Base-by-base conservation (phyloP, 2,329 filamentous ascomycete species). In the Claviceps spartinae region DNA sequence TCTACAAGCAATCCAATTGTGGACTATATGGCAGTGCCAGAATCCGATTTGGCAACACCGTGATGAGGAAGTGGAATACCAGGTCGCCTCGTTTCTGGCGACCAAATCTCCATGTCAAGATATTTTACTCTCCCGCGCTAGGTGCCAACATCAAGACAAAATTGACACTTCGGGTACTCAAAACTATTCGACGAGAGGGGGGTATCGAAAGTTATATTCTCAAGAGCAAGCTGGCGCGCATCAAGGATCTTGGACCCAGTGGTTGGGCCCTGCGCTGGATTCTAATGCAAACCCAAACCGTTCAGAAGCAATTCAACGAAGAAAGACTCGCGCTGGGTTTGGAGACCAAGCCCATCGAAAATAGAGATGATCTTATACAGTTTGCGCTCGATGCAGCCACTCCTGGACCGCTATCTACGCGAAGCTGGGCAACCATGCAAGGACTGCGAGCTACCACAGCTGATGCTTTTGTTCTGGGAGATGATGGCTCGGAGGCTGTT, bases 201-300 rank as follows among this genome's bases (percentile, higher is more conserved):
- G 89, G 93, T 7, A 75, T 98, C 57, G 93, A 98, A 67, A 82
- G 89, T 62, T 98, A 98, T 70, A 74, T 98, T 46, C 74, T 95
- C 43, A 89, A 88, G 59, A 78, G 82, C 65, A 93, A 88, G 70
- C 73, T 84, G 16, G 77, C 75, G 42, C 79, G 93, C 57, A 77
- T 97, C 63, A 86, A 83, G 72, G 88, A 95, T 68, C 74, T 98
- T 53, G 93, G 93, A 5, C 82, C 91, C 50, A 85, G 85, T 58
- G 93, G 93, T 6, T 98, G 93, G 93, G 81, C 83, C 60, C 71
- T 98, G 62, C 76, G 93, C 57, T 96, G 89, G 86, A 79, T 86
- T 56, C 74, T 98, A 55, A 88, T 96, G 83, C 87, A 91, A 71
- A 89, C 82, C 4, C 62, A 63, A 1, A 69, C 71, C 20, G 77